Evolutionary conservation across 805 yeast genomes (phyloP), one percentile per base, ranked within the genome.

Genomic region (Candida tibetensis): DNA sequence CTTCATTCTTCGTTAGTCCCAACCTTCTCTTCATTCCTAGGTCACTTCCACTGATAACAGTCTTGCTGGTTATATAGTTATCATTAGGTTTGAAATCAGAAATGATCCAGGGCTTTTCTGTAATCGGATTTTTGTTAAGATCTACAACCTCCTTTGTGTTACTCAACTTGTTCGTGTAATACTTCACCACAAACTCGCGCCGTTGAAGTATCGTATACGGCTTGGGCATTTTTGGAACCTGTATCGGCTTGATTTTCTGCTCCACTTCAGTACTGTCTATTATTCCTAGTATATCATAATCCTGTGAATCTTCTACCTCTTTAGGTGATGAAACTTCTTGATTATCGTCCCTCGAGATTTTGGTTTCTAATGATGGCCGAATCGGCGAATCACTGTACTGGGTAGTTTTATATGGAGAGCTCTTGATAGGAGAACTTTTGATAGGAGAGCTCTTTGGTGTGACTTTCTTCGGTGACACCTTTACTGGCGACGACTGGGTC

Each of bases 81-180:
- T 55, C 55, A 37, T 60, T 60, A n/a, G 55, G 60, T 21, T 50
- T 55, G 40, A 68, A 69, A 41, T 69, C 74, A 15, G 56, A 54
- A 2, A 60, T 40, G 5, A 55, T 54, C 73, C 73, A 69, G 5
- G 34, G 32, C n/a, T 40, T 51, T 30, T 61, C 61, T n/a, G 59
- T 60, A 15, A 69, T 62, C 7, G 73, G 73, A 36, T 69, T 64
- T 4, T 17, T 38, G 3, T 40, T 27, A 10, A 68, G 47, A 37
- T 58, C 52, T 13, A 67, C 53, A 21, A 39, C 46, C 39, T 51
- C 57, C 2, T 29, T 30, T 3, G 49, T 50, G 16, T 52, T 47
- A 5, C 39, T 26, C 17, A 58, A 49, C 39, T 53, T 56, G 10
- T 49, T 37, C 4, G 46, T 52, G 41, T 54, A 57, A 39, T 55